Evolutionary conservation across 306 rosid species (phyloP), one percentile per base, ranked within the genome.

Genomic region (Cicer arietinum): DNA sequence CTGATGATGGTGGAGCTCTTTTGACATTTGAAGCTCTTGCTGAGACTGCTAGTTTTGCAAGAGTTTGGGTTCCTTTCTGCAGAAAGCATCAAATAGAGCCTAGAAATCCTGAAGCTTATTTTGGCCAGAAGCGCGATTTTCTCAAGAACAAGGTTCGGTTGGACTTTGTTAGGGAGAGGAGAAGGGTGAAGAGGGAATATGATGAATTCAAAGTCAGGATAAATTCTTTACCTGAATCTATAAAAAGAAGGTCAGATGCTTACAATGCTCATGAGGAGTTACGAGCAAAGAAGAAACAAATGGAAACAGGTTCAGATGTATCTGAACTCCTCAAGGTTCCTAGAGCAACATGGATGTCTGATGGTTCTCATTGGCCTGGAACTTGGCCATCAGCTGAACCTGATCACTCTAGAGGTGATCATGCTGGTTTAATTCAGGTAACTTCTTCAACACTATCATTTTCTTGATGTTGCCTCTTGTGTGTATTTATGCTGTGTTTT

Each of bases 291-390:
- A 92, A 88, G 91, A 92, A 92, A 68, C 93, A 88, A 74, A 85
- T 87, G 84, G 96, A 92, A 67, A 75, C 86, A 39, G 89, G 88
- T 56, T 74, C 86, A 10, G 74, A 44, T 79, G 71, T 79, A 41
- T 84, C 91, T 0, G 92, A 91, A 14, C 67, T 81, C 13, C 65
- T 89, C 10, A 92, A 86, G 86, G 82, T 84, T 78, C 73, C 90
- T 0, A 91, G 81, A 81, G 97, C 91, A 68, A 92, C 86, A 22
- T 92, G 97, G 97, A 92, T 92, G 97, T 92, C 97, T 1, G 97
- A 92, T 84, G 91, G 96, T 42, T 88, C 96, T 85, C 91, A 86
- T 69, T 92, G 97, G 97, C 86, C 91, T n/a, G 97, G 97, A 73
- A 88, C 97, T 61, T 92, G 97, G 97, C 77, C 81, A 13, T 92